A percentile compares a stretch with the other conserved stretches of the same genome.
phyloP scores from a whole-genome alignment of 2,329 filamentous ascomycete species.

The Monilinia vaccinii-corymbosi region DNA sequence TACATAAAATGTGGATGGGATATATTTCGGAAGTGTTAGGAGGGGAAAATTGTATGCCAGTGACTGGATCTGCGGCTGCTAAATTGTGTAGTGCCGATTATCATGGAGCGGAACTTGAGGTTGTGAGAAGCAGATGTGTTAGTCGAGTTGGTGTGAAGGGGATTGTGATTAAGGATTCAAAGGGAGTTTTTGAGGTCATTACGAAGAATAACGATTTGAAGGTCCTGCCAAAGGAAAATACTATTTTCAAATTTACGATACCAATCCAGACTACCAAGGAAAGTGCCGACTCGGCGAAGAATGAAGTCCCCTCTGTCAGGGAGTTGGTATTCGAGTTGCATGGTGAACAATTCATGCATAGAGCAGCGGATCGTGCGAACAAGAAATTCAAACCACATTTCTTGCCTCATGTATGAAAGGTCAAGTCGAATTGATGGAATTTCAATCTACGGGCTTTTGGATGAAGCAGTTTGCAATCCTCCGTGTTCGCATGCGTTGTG shows the following conservation, averaged over 20 bases:
- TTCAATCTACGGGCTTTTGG: background rate
- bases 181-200: slow-evolving; percentile 77
- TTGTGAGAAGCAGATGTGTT: slow-evolving; percentile 72
- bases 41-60: slow-evolving; percentile 13
- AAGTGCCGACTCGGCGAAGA: slow-evolving; percentile 8
- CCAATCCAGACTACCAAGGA: slow-evolving; percentile 32
- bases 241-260: slow-evolving; percentile 71
- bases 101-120: slow-evolving; percentile 76
- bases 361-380: slow-evolving; percentile 76
- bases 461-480: background rate
- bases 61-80: slow-evolving; percentile 44
- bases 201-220: slow-evolving; percentile 61
- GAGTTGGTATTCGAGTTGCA: slow-evolving; percentile 73
- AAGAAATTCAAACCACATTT: slow-evolving; percentile 88
- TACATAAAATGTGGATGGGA: slow-evolving; percentile 71
- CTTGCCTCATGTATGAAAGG: slow-evolving; percentile 57
- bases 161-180: slow-evolving; percentile 82
- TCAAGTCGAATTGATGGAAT: background rate
- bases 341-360: slow-evolving; percentile 76
- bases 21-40: slow-evolving; percentile 75
- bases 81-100: slow-evolving; percentile 82
- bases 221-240: slow-evolving; percentile 81
- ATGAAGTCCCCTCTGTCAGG: slow-evolving; percentile 21
- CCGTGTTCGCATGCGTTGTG: background rate
- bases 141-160: slow-evolving; percentile 75